Percentiles rank a stretch among this genome's conserved stretches.
These are phyloP conservation scores for Chenopodium formosanum DNA, from an alignment of 148 eudicot genomes.

Conservation along the genomic window DNA sequence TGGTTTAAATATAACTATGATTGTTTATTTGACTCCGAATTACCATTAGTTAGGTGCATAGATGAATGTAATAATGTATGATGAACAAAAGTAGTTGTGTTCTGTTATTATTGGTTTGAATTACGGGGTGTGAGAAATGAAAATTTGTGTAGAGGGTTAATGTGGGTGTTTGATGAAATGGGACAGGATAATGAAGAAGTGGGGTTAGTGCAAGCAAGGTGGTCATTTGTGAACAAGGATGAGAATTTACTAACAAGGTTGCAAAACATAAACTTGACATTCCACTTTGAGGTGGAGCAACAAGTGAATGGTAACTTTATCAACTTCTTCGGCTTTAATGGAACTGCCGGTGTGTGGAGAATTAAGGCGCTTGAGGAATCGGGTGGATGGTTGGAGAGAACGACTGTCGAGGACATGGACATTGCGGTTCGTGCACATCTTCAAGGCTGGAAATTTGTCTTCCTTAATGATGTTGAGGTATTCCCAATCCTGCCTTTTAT, in stretches of 20 bases:
- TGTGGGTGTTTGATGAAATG: constrained; percentile 7
- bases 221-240: constrained; percentile 98
- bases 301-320: constrained; percentile 95
- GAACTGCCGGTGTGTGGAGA: constrained; percentile 99
- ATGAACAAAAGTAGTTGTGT: not conserved
- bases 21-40: not conserved
- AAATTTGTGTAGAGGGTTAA: not conserved
- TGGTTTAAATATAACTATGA: not conserved
- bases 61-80: too few relatives aligned
- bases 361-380: constrained; percentile 91
- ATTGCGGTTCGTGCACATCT: constrained; percentile 99
- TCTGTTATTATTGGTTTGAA: not conserved
- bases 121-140: not conserved
- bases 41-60: not conserved
- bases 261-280: constrained; percentile 84
- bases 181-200: constrained; percentile 85
- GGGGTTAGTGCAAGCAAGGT: constrained; percentile 93
- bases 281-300: constrained; percentile 98
- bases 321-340: constrained; percentile 94
- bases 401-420: constrained; percentile 99
- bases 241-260: constrained; percentile 90
- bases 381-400: constrained; percentile 99
- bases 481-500: not conserved
- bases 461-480: constrained; percentile 98
- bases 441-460: constrained; percentile 92